Base-by-base conservation (phyloP, 345 rosid genomes). In the Eucalyptus viminalis region DNA sequence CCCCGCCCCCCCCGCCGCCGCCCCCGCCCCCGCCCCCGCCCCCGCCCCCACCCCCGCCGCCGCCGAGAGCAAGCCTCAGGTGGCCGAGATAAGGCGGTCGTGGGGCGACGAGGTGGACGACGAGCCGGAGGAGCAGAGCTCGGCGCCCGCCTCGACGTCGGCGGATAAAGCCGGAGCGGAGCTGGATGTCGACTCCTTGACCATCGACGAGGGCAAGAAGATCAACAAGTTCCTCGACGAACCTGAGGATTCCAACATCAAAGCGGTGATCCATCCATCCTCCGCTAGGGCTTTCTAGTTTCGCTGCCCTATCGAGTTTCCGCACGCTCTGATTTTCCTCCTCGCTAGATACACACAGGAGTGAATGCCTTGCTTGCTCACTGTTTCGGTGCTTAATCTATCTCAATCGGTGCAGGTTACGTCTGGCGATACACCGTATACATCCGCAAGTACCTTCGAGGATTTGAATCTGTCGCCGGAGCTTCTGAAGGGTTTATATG, bases 401-500 rank as follows among this genome's bases (percentile, higher is more conserved):
- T 60, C 21, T 87, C 34, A n/a, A n/a, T 65, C 86, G 86, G 40
- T 88, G 56, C 80, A 98, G 99, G 97, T 97, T 89, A 93, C 96
- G 9, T 49, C 96, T 2, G 96, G 97, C 27, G 97, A 96, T 58
- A 98, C 99, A 4, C 99, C 96, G 1, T 98, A 98, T 87, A 92
- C 97, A 5, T 98, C 99, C 0, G 99, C 99, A 0, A 90, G 93
- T 69, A 91, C 93, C 9, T 98, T 97, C 88, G 99, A 98, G 80
- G 99, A 98, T 67, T 93, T 98, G 92, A 96, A 94, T 86, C 90
- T 97, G 72, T 93, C 99, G 1, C 94, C 94, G 3, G 99, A 98
- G 88, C 89, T 98, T 88, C 89, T 98, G 91, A 98, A 98, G 92
- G 99, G 98, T 21, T 90, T 98, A 54, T 98, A 98, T 34, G 98